Percentiles rank a stretch among this genome's conserved stretches.
phyloP scores from a whole-genome alignment of 202 grass and related monocot genomes.

The Zizania palustris region DNA sequence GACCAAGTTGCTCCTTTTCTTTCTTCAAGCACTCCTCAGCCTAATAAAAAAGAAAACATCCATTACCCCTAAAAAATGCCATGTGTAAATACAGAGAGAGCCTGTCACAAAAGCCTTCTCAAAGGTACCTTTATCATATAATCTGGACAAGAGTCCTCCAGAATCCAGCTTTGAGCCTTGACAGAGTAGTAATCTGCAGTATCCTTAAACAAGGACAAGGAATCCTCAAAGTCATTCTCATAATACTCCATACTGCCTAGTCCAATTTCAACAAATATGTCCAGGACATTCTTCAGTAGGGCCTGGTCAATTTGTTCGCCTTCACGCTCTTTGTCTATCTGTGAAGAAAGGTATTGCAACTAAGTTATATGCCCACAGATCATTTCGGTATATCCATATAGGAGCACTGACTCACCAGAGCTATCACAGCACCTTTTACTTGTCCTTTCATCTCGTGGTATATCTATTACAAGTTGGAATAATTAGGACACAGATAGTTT shows the following conservation, averaged over 20 bases:
- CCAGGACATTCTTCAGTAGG: conserved; percentile 90
- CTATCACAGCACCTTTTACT: conserved; percentile 86
- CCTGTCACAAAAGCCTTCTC: conserved; percentile 17
- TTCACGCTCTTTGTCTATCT: conserved; percentile 96
- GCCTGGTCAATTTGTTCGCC: conserved; percentile 93
- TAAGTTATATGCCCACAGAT: neutral
- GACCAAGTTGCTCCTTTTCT: conserved; percentile 92
- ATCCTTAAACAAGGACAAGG: conserved; percentile 88
- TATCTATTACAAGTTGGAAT: conserved; percentile 56
- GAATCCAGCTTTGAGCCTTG: conserved; percentile 94
- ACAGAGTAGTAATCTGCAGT: conserved; percentile 90
- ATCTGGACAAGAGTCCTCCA: conserved; percentile 93
- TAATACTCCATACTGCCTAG: conserved; percentile 78
- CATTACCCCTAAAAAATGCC: conserved; percentile 26
- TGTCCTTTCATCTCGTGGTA: conserved; percentile 87
- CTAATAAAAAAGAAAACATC: conserved; percentile 50
- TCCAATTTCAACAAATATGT: conserved; percentile 99
- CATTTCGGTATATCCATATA: neutral
- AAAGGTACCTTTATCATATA: conserved; percentile 91
- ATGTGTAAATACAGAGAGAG: conserved; percentile 10
- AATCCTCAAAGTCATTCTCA: conserved; percentile 83
- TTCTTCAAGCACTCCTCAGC: conserved; percentile 93
- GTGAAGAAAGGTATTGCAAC: conserved; percentile 15
- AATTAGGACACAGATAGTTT: conserved; percentile 26
- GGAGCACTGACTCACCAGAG: conserved; percentile 60